Base-by-base conservation (phyloP, 495 filamentous ascomycete species). In the Penicillium samsonianum region DNA sequence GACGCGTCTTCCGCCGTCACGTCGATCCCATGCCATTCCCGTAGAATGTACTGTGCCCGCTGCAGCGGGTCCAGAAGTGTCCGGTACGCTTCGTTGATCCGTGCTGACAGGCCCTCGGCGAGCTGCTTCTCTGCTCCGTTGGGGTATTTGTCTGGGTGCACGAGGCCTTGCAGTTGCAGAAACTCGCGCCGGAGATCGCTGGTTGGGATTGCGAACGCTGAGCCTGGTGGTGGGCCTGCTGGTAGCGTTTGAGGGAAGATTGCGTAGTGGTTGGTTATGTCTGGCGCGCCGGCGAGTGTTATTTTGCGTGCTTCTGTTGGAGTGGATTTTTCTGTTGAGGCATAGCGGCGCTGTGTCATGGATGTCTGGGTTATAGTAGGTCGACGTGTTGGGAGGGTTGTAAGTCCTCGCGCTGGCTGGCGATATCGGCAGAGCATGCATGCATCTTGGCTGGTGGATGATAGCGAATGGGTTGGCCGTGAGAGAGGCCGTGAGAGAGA, bases 61-160 rank as follows among this genome's bases (percentile, higher is more conserved):
- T 78, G 73, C 2, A 98, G 78, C 30, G 94, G 91, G 55, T 85
- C 78, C 20, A 80, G 73, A 1, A 98, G 83, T 8, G 91, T 95
- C 58, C 82, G 85, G 80, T 95, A 97, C 0, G 94, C 94, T 47
- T 90, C 83, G 77, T 96, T 96, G 70, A 98, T 90, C 19, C 81
- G 80, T 9, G 90, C 83, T 4, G 88, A 92, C 5, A 86, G 78
- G 1, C 81, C 85, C 71, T 92, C 88, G 22, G 88, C 91, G 23
- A 77, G 81, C 44, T 76, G 69, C 75, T 87, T 89, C 45, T 75
- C 64, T 22, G 77, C 60, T 33, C 74, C 70, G n/a, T 63, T 43
- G 2, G 79, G 72, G 70, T 89, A 87, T 35, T 87, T 84, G 74
- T 98, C 94, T 0, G 94, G 94, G 72, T 98, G 94, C 10, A 89